These are phyloP conservation scores for Hyphodiscus sp. DNA, from an alignment of 2,329 filamentous ascomycete species.

Conservation along the genomic window DNA sequence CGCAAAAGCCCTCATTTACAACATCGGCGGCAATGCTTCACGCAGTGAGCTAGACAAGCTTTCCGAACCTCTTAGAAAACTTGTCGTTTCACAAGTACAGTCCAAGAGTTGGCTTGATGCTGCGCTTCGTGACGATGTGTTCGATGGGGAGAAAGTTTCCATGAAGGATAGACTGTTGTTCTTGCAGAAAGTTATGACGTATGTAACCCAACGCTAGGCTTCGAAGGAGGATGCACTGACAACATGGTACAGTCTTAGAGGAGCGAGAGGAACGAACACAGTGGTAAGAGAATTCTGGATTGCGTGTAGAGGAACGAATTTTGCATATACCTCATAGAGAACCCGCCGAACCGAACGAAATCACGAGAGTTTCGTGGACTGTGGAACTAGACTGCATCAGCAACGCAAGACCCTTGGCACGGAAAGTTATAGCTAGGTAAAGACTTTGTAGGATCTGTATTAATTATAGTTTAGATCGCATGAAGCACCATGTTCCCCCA, in stretches of 20 bases:
- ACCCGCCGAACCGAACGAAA: no score
- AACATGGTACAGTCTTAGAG: conserved; percentile 46
- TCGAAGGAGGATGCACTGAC: conserved; percentile 1
- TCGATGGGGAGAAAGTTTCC: conserved; percentile 52
- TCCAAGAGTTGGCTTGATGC: conserved; percentile 57
- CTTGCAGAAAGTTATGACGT: conserved; percentile 60
- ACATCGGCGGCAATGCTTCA: conserved; percentile 61
- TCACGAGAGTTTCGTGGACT: no score
- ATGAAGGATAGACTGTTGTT: conserved; percentile 56
- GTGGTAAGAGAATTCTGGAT: conserved; percentile 69
- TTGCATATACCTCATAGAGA: conserved; percentile 48
- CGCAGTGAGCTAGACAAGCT: conserved; percentile 68
- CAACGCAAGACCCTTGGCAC: no score
- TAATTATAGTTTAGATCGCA: no score
- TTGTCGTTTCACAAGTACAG: conserved; percentile 49
- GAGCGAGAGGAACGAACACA: conserved; percentile 56
- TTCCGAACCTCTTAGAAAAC: conserved; percentile 63
- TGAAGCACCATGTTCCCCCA: no score
- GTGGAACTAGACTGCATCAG: no score
- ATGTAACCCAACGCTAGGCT: conserved; percentile 22
- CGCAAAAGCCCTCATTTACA: conserved; percentile 52
- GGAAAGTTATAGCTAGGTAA: no score
- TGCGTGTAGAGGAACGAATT: conserved; percentile 53
- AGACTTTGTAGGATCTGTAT: no score
- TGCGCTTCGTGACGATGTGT: conserved; percentile 44